Percentiles rank a stretch among this genome's conserved stretches.
Conservation (phyloP, 2,329 filamentous ascomycete species). For the Albifimbria verrucaria region DNA sequence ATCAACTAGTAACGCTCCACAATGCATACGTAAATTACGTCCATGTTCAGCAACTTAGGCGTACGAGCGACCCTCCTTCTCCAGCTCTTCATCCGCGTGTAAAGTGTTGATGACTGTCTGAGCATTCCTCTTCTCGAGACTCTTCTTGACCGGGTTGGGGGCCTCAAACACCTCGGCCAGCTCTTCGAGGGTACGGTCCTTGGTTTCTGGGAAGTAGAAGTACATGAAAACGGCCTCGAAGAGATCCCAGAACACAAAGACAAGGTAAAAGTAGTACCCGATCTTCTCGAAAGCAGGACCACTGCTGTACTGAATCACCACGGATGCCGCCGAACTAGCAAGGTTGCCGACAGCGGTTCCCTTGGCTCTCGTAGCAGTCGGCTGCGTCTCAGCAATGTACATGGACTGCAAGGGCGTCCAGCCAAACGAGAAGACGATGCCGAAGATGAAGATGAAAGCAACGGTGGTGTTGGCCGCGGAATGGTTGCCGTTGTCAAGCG, state of each 20-base stretch:
- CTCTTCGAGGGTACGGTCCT: conserved; percentile 51
- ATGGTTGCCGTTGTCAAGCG: conserved; percentile 29
- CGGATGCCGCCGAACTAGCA: conserved; percentile 32
- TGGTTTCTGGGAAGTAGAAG: conserved; percentile 48
- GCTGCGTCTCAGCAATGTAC: conserved; percentile 46
- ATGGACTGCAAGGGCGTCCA: conserved; percentile 47
- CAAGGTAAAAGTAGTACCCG: conserved; percentile 41
- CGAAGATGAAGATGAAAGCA: conserved; percentile 49
- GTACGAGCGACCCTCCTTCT: not conserved
- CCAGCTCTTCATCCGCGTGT: conserved; percentile 24
- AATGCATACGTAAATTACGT: not conserved
- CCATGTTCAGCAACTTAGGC: not conserved
- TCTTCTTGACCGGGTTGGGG: conserved; percentile 42
- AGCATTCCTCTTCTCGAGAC: conserved; percentile 37
- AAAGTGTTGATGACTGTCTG: conserved; percentile 41
- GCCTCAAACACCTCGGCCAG: conserved; percentile 48
- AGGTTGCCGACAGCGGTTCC: conserved; percentile 41
- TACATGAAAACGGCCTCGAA: conserved; percentile 41
- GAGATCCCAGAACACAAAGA: conserved; percentile 43
- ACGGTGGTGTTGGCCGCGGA: conserved; percentile 41
- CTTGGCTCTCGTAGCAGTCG: conserved; percentile 42
- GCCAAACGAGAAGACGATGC: conserved; percentile 46
- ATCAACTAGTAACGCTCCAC: too few species aligned
- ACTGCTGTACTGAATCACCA: conserved; percentile 41
- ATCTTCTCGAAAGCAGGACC: conserved; percentile 41